Evolutionary conservation across 75 land plant species (phyloP).

Genomic region (Pinus tabuliformis): DNA sequence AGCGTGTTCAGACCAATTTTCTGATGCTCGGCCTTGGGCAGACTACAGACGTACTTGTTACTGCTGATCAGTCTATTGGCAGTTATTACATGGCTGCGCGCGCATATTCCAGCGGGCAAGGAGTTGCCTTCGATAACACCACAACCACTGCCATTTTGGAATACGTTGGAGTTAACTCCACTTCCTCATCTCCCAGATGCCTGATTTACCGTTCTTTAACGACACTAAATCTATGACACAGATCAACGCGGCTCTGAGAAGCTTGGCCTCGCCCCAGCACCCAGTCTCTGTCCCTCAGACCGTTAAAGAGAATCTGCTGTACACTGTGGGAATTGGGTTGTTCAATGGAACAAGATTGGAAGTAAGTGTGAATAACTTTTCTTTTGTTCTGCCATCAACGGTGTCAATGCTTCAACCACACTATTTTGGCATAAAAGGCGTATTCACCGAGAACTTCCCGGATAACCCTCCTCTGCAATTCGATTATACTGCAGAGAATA

Average conservation of each 20-base stretch:
- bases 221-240: conserved; percentile 15
- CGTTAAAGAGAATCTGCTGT: conserved; percentile 4
- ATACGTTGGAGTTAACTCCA: conserved; percentile 4
- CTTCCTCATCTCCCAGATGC: conserved; percentile 20
- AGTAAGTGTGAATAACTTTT: conserved; percentile 30
- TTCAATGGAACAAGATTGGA: conserved; percentile 8
- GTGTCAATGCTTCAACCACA: conserved; percentile 33
- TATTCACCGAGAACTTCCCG: conserved; percentile 29
- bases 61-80: conserved; percentile 26
- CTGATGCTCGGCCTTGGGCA: conserved; percentile 60
- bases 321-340: conserved; percentile 23
- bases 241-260: not conserved
- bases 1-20: conserved; percentile 36
- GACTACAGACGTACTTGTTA: conserved; percentile 57
- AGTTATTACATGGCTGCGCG: conserved; percentile 58
- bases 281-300: conserved; percentile 14
- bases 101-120: conserved; percentile 14
- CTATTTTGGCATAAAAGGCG: conserved; percentile 25
- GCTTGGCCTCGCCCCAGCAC: not conserved
- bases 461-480: conserved; percentile 16
- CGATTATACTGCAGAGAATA: conserved; percentile 17
- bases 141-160: conserved; percentile 45
- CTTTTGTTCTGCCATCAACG: conserved; percentile 17
- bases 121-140: conserved; percentile 21
- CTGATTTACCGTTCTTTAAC: conserved; percentile 34